Evolutionary conservation across 768 basidiomycete species (phyloP), one percentile per base, ranked within the genome.

Genomic region (Trametes cubensis): DNA sequence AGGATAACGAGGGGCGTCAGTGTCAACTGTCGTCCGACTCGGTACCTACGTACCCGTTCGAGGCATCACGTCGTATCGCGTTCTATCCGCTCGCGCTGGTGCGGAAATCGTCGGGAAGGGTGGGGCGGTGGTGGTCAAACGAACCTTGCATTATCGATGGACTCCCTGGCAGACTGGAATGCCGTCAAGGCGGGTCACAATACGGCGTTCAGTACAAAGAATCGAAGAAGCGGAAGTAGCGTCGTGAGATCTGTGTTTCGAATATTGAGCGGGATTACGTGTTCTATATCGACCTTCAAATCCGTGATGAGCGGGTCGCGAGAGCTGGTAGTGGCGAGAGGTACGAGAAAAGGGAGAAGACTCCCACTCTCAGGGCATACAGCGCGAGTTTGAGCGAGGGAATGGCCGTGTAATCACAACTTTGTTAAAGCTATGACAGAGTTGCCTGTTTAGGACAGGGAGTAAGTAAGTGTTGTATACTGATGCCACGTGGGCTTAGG

Each of bases 171-270:
- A 6, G 13, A 20, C 26, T 10, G 18, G n/a, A 13, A 30, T 58
- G 58, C 42, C 58, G 58, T 51, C 7, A 59, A 3, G 10, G 6
- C 58, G 21, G 41, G 20, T 20, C 28, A 39, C 25, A 42, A 3
- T 26, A 34, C 28, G 41, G 58, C 49, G 49, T 52, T 51, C 49
- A 59, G 58, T 44, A 51, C 44, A 34, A 34, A 34, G 34, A 47
- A 5, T 51, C 39, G 41, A 51, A 42, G 49, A 59, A 28, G 41
- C 58, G 58, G 58, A 59, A 51, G 20, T 59, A 26, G 45, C 58
- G 44, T 44, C 13, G 40, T 30, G 44, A 51, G 49, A 59, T 44
- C 14, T n/a, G 11, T 6, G 6, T 44, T 13, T n/a, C 39, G 51
- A 40, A 39, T 38, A 26, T 15, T 26, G 15, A 40, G 26, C 13